Evolutionary conservation across 306 rosid species (phyloP), one percentile per base, ranked within the genome.

Genomic region (Glycine latifolia): DNA sequence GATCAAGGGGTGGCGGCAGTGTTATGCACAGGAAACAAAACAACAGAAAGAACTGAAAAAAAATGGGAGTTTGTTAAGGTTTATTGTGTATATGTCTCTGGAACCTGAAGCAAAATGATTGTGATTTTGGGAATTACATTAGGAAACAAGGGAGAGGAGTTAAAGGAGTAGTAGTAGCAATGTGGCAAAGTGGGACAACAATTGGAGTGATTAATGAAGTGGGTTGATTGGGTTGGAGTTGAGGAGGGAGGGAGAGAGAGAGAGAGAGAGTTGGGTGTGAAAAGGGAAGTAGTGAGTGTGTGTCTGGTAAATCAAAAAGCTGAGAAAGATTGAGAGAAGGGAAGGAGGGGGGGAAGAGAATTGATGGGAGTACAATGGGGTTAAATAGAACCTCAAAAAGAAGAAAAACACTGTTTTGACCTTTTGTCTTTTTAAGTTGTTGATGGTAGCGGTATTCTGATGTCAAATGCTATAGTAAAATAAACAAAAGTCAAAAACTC

Each of bases 331-430:
- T 15, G 80, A 66, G 60, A 73, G 63, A 65, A 53, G 59, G 61
- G 35, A 14, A 58, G 81, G 83, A 58, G 81, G 83, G 67, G 66
- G 86, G 90, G 83, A 82, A 75, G 89, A 79, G 79, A 71, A 58
- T 73, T 26, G 89, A 78, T 15, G 71, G 76, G 77, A 76, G 41
- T 5, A 72, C 17, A 74, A 67, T 31, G 78, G 37, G 78, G 81
- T 89, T 94, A 91, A 86, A 94, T 92, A 92, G 91, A 26, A 77
- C 80, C 53, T 67, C 67, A 39, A 17, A 43, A 4, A 8, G 31
- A 20, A 52, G 50, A 78, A 35, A 54, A 66, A 60, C 59, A 65
- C 81, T 86, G 33, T 47, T 65, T 71, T 87, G 81, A 81, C 87
- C 78, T 71, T 71, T 41, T 71, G 0, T 3, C 1, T 6, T 49